phyloP scores from a whole-genome alignment of 306 rosid species.

The Cicer yamashitae region DNA sequence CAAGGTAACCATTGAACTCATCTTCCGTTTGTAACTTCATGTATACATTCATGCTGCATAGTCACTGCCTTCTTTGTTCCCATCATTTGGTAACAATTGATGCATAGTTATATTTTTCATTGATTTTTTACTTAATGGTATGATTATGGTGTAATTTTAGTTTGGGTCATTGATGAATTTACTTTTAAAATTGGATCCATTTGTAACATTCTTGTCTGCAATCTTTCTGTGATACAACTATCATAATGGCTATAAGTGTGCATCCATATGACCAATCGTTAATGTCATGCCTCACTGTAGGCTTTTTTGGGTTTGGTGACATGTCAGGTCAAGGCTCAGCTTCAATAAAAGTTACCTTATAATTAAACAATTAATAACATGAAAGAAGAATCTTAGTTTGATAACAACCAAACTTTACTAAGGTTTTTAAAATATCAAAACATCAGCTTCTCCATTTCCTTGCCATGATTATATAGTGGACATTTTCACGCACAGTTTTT shows the following conservation, averaged over 20 bases:
- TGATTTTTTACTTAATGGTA: conserved; percentile 20
- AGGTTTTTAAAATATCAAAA: background rate
- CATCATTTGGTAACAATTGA: conserved; percentile 1
- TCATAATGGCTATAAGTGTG: conserved; percentile 8
- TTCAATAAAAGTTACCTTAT: conserved; percentile 16
- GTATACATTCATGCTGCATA: background rate
- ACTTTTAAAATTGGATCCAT: conserved; percentile 32
- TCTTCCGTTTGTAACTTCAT: conserved; percentile 19
- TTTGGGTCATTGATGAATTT: conserved; percentile 10
- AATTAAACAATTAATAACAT: conserved; percentile 3
- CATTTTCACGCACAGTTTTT: background rate
- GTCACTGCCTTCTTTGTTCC: background rate
- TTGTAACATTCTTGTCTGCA: conserved; percentile 9
- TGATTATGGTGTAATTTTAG: conserved; percentile 23
- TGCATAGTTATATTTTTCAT: background rate
- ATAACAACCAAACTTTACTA: background rate
- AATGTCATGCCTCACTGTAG: background rate
- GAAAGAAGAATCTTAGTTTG: conserved; percentile 21
- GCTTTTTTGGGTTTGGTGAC: conserved; percentile 12
- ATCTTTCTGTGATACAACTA: conserved; percentile 14
- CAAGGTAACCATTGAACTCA: conserved; percentile 63
- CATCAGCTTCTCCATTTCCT: conserved; percentile 13
- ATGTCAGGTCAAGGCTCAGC: conserved; percentile 2
- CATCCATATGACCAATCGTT: conserved; percentile 10
- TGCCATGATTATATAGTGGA: conserved; percentile 7